phyloP scores from a whole-genome alignment of 495 filamentous ascomycete species.

The Neurospora sp. region DNA sequence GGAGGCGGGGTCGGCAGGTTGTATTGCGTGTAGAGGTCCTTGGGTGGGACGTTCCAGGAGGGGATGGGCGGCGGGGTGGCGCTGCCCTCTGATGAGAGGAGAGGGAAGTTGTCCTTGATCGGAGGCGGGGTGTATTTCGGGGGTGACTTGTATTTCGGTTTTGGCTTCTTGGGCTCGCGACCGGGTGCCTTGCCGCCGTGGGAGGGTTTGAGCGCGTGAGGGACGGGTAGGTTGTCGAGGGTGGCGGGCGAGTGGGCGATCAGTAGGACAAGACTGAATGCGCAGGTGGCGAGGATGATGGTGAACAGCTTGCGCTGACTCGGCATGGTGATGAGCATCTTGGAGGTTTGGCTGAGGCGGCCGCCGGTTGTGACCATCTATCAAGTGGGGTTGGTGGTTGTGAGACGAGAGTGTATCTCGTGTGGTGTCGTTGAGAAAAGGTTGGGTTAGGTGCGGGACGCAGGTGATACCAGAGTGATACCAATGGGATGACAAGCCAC shows the following conservation, averaged over 20 bases:
- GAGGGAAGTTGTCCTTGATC: constrained; percentile 29
- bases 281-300: background rate
- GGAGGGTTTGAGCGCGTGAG: background rate
- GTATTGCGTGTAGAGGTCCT: constrained; percentile 25
- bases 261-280: background rate
- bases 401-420: background rate
- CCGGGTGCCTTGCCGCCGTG: background rate
- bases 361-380: background rate
- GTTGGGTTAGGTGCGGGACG: background rate
- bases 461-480: background rate
- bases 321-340: constrained; percentile 4
- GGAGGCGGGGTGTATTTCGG: constrained; percentile 26
- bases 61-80: constrained; percentile 32
- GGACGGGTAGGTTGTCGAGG: background rate
- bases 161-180: background rate
- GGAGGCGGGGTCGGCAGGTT: constrained; percentile 33
- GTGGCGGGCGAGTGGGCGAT: background rate
- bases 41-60: constrained; percentile 28
- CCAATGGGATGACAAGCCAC: background rate
- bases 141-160: constrained; percentile 25
- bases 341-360: background rate
- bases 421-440: background rate
- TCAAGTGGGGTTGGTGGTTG: background rate
- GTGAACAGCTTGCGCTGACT: background rate
- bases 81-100: constrained; percentile 17